Base-by-base conservation (phyloP, 2,329 filamentous ascomycete genomes). In the Zymoseptoria pseudotritici region DNA sequence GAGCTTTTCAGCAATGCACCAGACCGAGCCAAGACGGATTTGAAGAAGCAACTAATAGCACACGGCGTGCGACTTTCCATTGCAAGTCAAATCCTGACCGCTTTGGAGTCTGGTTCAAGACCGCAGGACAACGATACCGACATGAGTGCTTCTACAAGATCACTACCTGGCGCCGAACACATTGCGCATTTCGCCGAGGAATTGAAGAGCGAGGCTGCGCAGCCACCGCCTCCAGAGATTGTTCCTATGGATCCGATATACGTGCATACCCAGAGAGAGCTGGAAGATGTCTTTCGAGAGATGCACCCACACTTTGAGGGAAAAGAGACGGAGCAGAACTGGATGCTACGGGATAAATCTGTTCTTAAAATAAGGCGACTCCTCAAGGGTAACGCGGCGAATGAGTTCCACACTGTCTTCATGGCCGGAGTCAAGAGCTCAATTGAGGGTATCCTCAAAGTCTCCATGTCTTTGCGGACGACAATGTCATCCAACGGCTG, bases 401-500 rank as follows among this genome's bases (percentile, higher is more conserved):
- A 83, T 24, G 90, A 96, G 63, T 96, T 88, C 68, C 81, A 85
- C 50, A 84, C 86, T 29, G 79, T 82, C 2, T 96, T 91, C 69
- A 72, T 95, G 50, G 75, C 79, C 2, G 85, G 85, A 20, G 82
- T 96, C 61, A 91, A 91, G 67, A 79, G 79, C 49, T 77, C 96
- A 55, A 77, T 96, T 31, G 93, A 97, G 69, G 91, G 92, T 57
- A 92, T 97, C 56, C 82, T 97, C 71, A 97, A 97, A 73, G 86
- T 88, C 2, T 80, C 89, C 49, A 90, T 82, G 69, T 96, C 93
- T 0, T 78, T 97, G 50, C 83, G 93, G 69, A 97, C 93, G 2
- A 97, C 92, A 69, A 79, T 97, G 66, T 93, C 90, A 9, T 92
- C 91, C 63, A 91, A 94, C 69, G 91, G 88, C 9, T 96, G 91